Conservation (phyloP, 2,329 filamentous ascomycete genomes). For the Penicillium griseofulvum region DNA sequence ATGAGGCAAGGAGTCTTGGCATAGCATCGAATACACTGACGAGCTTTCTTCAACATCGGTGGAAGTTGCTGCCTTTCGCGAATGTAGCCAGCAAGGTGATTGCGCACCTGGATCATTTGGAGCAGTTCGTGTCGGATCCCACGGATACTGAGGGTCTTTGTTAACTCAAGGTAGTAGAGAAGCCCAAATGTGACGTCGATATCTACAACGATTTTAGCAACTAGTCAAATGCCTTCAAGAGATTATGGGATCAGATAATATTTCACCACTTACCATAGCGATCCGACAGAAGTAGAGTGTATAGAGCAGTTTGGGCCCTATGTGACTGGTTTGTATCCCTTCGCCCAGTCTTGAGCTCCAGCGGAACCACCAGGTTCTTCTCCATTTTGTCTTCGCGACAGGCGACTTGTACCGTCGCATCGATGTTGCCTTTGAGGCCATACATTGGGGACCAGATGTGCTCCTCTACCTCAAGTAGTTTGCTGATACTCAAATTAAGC, state of each 20-base stretch:
- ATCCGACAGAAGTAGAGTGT: constrained; percentile 88
- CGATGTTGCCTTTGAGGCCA: constrained; percentile 94
- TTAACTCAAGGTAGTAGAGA: constrained; percentile 91
- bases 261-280: constrained; percentile 62
- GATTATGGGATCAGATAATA: background rate
- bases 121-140: constrained; percentile 82
- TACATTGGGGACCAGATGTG: constrained; percentile 99
- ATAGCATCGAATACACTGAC: constrained; percentile 83
- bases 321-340: constrained; percentile 74
- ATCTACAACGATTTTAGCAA: constrained; percentile 51
- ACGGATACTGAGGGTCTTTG: constrained; percentile 79
- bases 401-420: constrained; percentile 87
- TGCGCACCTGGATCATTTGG: constrained; percentile 96
- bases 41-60: constrained; percentile 77
- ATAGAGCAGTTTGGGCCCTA: constrained; percentile 89
- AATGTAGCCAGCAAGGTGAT: constrained; percentile 80
- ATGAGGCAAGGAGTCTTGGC: constrained; percentile 87
- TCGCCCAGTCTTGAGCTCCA: constrained; percentile 93
- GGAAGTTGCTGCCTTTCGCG: constrained; percentile 80
- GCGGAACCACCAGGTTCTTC: constrained; percentile 77
- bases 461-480: constrained; percentile 93
- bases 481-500: constrained; percentile 80
- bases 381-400: constrained; percentile 68
- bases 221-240: background rate
- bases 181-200: constrained; percentile 86